phyloP scores from a whole-genome alignment of 2,329 filamentous ascomycete genomes.

The Sporothrix phasma region DNA sequence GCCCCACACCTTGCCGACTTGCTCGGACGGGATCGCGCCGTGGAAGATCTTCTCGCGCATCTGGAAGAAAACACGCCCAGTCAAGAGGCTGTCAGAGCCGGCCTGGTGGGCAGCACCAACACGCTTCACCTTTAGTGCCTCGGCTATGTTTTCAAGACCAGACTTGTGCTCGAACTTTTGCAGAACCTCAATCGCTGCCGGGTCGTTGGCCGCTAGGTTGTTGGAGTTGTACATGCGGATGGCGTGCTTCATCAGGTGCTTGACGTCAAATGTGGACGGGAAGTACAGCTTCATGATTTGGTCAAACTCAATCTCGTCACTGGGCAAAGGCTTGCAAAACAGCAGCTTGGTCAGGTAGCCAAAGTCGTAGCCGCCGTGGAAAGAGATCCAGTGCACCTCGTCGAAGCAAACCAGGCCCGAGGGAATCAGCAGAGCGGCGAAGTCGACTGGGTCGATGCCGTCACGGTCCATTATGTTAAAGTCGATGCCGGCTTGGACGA shows the following conservation, averaged over 20 bases:
- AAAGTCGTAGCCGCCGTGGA: conserved; percentile 97
- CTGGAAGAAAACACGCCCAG: conserved; percentile 90
- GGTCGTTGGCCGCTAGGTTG: conserved; percentile 54
- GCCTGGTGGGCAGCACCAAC: conserved; percentile 84
- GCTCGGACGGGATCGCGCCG: conserved; percentile 68
- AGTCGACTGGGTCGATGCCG: conserved; percentile 82
- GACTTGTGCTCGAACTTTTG: conserved; percentile 83
- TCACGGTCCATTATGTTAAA: conserved; percentile 75
- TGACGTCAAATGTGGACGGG: conserved; percentile 88
- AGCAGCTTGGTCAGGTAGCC: conserved; percentile 94
- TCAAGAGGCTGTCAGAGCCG: conserved; percentile 86
- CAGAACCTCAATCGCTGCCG: conserved; percentile 61
- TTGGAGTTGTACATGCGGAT: conserved; percentile 57
- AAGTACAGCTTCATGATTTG: conserved; percentile 86
- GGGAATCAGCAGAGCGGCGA: conserved; percentile 80
- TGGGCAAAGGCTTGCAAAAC: conserved; percentile 69
- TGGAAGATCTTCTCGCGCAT: conserved; percentile 83
- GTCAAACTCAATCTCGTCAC: conserved; percentile 84
- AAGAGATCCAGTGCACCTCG: conserved; percentile 90
- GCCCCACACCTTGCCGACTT: conserved; percentile 87
- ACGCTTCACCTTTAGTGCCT: conserved; percentile 82
- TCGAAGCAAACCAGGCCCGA: conserved; percentile 84
- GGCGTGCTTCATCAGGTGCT: conserved; percentile 90
- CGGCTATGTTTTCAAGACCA: conserved; percentile 85
- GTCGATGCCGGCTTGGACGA: conserved; percentile 86